phyloP scores from a whole-genome alignment of 139 green algal genomes.

The Coelastrella sp. region DNA sequence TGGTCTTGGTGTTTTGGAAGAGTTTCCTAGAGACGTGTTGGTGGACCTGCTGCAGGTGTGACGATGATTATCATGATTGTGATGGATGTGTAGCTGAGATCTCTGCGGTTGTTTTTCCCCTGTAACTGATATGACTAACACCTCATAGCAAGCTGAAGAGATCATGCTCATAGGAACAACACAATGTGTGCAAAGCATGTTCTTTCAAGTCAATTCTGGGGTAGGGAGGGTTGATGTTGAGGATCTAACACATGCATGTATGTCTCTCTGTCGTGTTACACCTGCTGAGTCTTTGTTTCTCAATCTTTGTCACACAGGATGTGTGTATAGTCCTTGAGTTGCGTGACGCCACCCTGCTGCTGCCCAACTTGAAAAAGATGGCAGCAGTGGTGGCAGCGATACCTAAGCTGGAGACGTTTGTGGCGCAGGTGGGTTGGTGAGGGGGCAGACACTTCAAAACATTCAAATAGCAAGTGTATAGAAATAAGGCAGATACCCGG shows the following conservation, averaged over 20 bases:
- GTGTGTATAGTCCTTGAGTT: slow-evolving; percentile 80
- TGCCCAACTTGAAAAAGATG: slow-evolving; percentile 32
- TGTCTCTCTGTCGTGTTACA: neutral
- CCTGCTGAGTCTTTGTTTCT: too few relatives aligned
- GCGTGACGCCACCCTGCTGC: slow-evolving; percentile 65
- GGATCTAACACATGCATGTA: neutral
- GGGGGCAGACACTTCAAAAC: too few relatives aligned
- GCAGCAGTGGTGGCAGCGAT: slow-evolving; percentile 41
- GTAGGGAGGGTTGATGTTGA: too few relatives aligned
- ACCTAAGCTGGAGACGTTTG: slow-evolving; percentile 53
- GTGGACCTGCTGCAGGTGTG: slow-evolving; percentile 77
- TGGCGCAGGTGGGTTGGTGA: slow-evolving; percentile 47
- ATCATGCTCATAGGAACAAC: too few relatives aligned
- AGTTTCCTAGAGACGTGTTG: slow-evolving; percentile 69
- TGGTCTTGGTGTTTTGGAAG: slow-evolving; percentile 67
- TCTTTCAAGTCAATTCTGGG: too few relatives aligned
- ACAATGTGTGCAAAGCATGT: too few relatives aligned
- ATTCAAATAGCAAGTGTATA: slow-evolving; percentile 18
- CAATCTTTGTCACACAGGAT: slow-evolving; percentile 61
- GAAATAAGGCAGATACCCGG: too few relatives aligned
- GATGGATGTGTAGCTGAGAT: too few relatives aligned
- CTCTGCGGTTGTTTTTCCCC: too few relatives aligned
- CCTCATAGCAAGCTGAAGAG: too few relatives aligned
- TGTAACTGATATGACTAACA: too few relatives aligned
- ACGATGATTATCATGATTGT: too few relatives aligned